Evolutionary conservation across 2,329 filamentous ascomycete genomes (phyloP).

Genomic region (Talaromyces pinophilus): DNA sequence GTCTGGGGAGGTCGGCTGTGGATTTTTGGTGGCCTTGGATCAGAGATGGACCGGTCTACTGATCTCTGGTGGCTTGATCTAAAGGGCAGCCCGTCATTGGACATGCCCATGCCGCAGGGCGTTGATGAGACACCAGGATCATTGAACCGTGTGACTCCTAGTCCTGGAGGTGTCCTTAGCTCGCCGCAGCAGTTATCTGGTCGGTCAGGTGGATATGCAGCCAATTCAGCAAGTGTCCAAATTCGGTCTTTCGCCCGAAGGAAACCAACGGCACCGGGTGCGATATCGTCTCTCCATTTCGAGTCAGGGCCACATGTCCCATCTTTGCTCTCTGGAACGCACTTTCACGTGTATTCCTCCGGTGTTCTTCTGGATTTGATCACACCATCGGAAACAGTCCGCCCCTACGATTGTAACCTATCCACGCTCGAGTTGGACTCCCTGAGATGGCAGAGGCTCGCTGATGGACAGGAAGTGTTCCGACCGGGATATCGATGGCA

Average conservation of each 20-base stretch:
- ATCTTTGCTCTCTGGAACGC: slow-evolving; percentile 83
- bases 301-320: slow-evolving; percentile 83
- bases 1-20: slow-evolving; percentile 90
- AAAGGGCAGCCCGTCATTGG: slow-evolving; percentile 83
- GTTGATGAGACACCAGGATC: slow-evolving; percentile 47
- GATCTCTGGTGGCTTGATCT: slow-evolving; percentile 98
- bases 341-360: slow-evolving; percentile 94
- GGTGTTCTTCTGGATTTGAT: slow-evolving; percentile 92
- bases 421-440: slow-evolving; percentile 85
- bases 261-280: slow-evolving; percentile 69
- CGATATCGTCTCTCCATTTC: slow-evolving; percentile 88
- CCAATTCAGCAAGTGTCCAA: slow-evolving; percentile 66
- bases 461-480: slow-evolving; percentile 92
- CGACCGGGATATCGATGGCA: slow-evolving; percentile 93
- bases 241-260: slow-evolving; percentile 55
- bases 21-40: slow-evolving; percentile 93
- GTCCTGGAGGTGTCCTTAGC: slow-evolving; percentile 40
- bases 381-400: slow-evolving; percentile 85
- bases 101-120: slow-evolving; percentile 64
- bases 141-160: slow-evolving; percentile 40
- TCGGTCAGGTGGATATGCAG: slow-evolving; percentile 63
- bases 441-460: slow-evolving; percentile 90
- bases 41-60: slow-evolving; percentile 94
- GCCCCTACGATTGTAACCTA: slow-evolving; percentile 82
- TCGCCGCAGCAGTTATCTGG: slow-evolving; percentile 38